Base-by-base conservation (phyloP, 2,329 filamentous ascomycete genomes). In the Phaeosphaeria sp. region DNA sequence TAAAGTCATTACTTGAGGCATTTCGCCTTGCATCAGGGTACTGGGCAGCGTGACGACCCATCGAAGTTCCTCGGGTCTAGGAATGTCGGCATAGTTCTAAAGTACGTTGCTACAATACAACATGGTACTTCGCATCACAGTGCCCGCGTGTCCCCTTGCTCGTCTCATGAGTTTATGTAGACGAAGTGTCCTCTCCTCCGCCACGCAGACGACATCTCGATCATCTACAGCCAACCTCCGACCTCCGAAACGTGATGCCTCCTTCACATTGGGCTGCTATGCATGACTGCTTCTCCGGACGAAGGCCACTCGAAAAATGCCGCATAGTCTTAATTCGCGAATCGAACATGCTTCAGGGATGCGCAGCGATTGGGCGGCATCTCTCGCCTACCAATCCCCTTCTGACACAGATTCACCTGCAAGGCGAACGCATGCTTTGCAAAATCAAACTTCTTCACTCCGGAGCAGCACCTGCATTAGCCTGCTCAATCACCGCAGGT, bases 401-500 rank as follows among this genome's bases (percentile, higher is more conserved):
- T 18, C 20, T 21, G 52, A 47, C 48, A 46, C 45, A 54, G 44
- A 22, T 46, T 25, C n/a, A 43, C 44, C 44, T 50, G 56, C 49
- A 60, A 57, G 42, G 42, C 47, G 55, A 22, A 22, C 42, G n/a
- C 49, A 46, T 49, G 25, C 49, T 24, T 18, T n/a, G 49, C 36
- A 54, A 24, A 53, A 24, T 18, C 51, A 68, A 44, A 51, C n/a
- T 20, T 20, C 30, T 49, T 76, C 74, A 77, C 46, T 76, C 73
- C 1, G 67, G 62, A 7, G 64, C 58, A 47, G 62, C 67, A n/a
- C 70, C 69, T 46, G 71, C 69, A 46, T 65, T 72, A 39, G 69
- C 58, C 49, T 78, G 76, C 52, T 75, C 68, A 20, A 76, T 67
- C 6, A 78, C 58, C 20, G 73, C 67, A 36, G 73, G 74, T 2